Base-by-base conservation (phyloP, 345 rosid species). In the Laguncularia racemosa region DNA sequence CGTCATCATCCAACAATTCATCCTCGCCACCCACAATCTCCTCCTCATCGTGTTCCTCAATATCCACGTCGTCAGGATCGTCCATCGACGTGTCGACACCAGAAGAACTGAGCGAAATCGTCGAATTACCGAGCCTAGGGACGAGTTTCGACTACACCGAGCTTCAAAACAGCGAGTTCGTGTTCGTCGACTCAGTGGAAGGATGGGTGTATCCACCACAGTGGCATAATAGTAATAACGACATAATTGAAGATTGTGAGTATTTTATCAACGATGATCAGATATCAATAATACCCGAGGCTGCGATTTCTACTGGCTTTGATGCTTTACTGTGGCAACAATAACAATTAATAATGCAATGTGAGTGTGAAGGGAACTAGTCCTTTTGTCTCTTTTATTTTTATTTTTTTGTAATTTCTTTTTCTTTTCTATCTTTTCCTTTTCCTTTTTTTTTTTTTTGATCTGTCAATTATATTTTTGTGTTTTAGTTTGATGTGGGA, bases 91-190 rank as follows among this genome's bases (percentile, higher is more conserved):
- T 17, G 16, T 48, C 50, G 6, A 17, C 6, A 4, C 16, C 50
- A 6, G 50, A 48, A 17, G 50, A 48, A 17, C 52, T 50, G 18
- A n/a, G 18, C 52, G 52, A 50, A 15, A 50, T 50, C 52, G 52
- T 50, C 16, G 19, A 50, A 20, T 20, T 50, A 3, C 52, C 52
- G 18, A 50, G 18, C 13, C 52, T 50, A 0, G 52, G 52, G 13
- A 16, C 52, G 3, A 50, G 18, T 6, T 50, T n/a, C 20, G 52
- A 50, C 16, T 48, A 15, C 16, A 4, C n/a, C 16, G 50, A 48
- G 50, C 18, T 17, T 10, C n/a, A 17, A 17, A 14, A 10, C 13
- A 33, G 7, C 40, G 19, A 50, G 16, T 50, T 50, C 52, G 20
- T 50, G 18, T 7, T 50, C 52, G 18, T 50, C 2, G 52, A 50